Evolutionary conservation across 306 rosid genomes (phyloP).

Genomic region (Medicago truncatula): DNA sequence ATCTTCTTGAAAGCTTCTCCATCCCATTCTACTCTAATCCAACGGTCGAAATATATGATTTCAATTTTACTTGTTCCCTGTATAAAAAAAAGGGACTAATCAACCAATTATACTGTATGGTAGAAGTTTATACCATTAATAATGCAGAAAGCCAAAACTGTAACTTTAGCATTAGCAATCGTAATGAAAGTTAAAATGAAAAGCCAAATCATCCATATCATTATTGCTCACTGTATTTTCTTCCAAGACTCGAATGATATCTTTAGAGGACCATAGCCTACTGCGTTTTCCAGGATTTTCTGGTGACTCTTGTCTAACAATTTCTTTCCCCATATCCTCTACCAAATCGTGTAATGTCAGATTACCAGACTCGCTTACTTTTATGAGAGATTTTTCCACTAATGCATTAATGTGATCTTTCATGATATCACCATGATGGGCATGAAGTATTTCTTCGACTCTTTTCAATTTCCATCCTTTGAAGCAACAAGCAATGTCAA

Average conservation of each 20-base stretch:
- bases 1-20: not conserved
- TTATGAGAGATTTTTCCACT: conserved; percentile 22
- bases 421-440: not conserved
- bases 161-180: too few relatives aligned
- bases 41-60: not conserved
- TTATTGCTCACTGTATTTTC: too few relatives aligned
- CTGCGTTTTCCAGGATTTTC: not conserved
- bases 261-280: not conserved
- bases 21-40: not conserved
- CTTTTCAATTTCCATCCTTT: not conserved
- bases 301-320: conserved; percentile 5
- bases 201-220: too few relatives aligned
- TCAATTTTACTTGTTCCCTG: not conserved
- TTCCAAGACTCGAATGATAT: too few relatives aligned
- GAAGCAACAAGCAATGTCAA: conserved; percentile 35
- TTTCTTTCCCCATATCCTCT: conserved; percentile 18
- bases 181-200: too few relatives aligned
- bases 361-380: not conserved
- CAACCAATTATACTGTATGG: too few relatives aligned
- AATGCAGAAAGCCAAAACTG: too few relatives aligned
- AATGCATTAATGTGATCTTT: not conserved
- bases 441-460: not conserved
- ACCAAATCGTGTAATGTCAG: conserved; percentile 1
- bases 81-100: not conserved
- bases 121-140: too few relatives aligned